These are phyloP conservation scores for Helicostylum pulchrum DNA, from an alignment of 192 early-diverging fungal genomes.

Conservation along the genomic window DNA sequence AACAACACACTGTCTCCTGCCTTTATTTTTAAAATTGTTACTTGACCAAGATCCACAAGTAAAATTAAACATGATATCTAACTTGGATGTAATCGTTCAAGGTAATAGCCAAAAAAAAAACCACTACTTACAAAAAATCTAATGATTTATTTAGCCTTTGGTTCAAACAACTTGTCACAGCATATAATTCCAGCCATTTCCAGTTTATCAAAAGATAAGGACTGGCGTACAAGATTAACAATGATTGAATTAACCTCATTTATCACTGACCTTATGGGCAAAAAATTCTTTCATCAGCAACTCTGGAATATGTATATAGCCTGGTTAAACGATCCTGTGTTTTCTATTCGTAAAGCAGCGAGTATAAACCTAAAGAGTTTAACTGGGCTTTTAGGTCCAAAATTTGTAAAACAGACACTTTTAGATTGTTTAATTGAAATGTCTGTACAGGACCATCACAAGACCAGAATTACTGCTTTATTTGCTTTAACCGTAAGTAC, in stretches of 20 bases:
- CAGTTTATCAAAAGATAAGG: too few species aligned
- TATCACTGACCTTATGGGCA: constrained; percentile 56
- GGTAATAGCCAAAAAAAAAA: constrained; percentile 35
- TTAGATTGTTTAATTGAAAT: constrained; percentile 90
- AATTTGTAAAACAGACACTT: constrained; percentile 92
- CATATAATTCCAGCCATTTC: too few species aligned
- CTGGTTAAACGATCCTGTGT: constrained; percentile 97
- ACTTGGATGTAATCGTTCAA: constrained; percentile 91
- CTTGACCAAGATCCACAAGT: constrained; percentile 97
- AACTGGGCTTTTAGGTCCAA: constrained; percentile 94
- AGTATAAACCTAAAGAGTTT: constrained; percentile 90
- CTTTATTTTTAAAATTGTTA: constrained; percentile 90
- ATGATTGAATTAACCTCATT: too few species aligned
- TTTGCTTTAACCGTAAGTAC: constrained; percentile 80
- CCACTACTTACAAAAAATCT: too few species aligned
- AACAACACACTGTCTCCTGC: constrained; percentile 90
- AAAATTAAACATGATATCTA: constrained; percentile 96
- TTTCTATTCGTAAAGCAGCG: constrained; percentile 95
- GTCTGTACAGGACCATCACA: constrained; percentile 83
- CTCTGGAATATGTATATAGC: constrained; percentile 90
- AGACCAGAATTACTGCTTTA: constrained; percentile 96
- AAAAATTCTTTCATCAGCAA: constrained; percentile 96
- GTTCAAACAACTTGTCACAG: too few species aligned
- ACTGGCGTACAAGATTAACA: too few species aligned
- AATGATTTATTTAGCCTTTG: too few species aligned